Evolutionary conservation across 306 rosid species (phyloP).

Genomic region (Fagus sylvatica): DNA sequence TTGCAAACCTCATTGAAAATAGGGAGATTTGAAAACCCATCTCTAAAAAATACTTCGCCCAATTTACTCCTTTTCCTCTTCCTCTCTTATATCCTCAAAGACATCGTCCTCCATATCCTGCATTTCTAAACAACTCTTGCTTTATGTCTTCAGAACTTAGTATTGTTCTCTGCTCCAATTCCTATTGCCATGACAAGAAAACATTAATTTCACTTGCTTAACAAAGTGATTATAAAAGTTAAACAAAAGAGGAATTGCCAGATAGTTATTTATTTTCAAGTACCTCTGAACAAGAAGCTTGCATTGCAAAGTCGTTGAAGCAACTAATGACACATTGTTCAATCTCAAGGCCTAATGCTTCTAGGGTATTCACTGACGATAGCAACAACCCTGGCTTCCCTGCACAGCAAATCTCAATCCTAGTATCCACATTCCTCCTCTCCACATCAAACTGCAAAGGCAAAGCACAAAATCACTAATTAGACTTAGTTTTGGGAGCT

Average conservation of each 20-base stretch:
- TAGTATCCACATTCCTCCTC: constrained; percentile 55
- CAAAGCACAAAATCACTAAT: not conserved
- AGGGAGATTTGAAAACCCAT: constrained; percentile 19
- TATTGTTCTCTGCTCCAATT: constrained; percentile 42
- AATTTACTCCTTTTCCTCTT: constrained; percentile 10
- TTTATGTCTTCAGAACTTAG: constrained; percentile 67
- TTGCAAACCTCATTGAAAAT: constrained; percentile 29
- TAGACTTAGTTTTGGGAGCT: constrained; percentile 5
- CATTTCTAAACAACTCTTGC: constrained; percentile 75
- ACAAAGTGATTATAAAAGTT: not conserved
- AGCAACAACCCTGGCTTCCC: constrained; percentile 77
- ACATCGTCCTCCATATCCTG: constrained; percentile 96
- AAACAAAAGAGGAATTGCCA: not conserved
- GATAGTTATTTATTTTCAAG: not conserved
- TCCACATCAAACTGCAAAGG: constrained; percentile 77
- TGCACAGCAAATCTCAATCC: constrained; percentile 75
- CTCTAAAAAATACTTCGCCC: not conserved
- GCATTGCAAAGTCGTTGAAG: constrained; percentile 92
- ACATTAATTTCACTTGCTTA: not conserved
- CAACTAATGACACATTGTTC: constrained; percentile 90
- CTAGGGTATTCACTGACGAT: constrained; percentile 73
- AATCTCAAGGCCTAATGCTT: constrained; percentile 90
- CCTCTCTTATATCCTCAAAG: constrained; percentile 38
- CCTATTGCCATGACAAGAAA: constrained; percentile 43
- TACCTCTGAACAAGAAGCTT: constrained; percentile 95